Evolutionary conservation across 2,329 filamentous ascomycete species (phyloP).

Genomic region (Rutstroemia sp.): DNA sequence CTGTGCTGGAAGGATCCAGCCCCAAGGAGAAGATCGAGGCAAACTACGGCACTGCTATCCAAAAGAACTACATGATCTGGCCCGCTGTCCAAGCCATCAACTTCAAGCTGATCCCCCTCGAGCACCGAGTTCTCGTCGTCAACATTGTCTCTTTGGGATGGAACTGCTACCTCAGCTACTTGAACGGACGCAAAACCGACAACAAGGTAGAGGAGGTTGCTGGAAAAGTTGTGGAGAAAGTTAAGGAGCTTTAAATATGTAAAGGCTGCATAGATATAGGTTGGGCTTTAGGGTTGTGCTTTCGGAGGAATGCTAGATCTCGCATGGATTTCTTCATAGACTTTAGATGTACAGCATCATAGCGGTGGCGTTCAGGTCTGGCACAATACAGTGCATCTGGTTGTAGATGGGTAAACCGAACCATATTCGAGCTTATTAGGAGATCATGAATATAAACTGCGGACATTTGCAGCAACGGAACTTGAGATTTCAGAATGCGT

Average conservation of each 20-base stretch:
- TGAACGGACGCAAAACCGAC: slow-evolving; percentile 20
- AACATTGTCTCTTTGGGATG: slow-evolving; percentile 59
- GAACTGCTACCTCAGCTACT: slow-evolving; percentile 35
- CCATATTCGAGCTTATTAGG: not conserved
- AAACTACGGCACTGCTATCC: slow-evolving; percentile 52
- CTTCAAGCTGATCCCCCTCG: slow-evolving; percentile 62
- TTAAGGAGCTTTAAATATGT: slow-evolving; percentile 4
- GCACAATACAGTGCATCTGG: not conserved
- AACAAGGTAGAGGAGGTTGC: not conserved
- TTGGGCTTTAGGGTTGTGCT: not conserved
- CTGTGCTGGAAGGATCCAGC: slow-evolving; percentile 53
- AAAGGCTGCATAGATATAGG: not conserved
- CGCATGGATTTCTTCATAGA: slow-evolving; percentile 3
- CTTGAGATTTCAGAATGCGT: too few relatives aligned
- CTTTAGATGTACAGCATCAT: slow-evolving; percentile 7
- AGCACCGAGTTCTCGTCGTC: slow-evolving; percentile 62
- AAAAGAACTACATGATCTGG: slow-evolving; percentile 66
- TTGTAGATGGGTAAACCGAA: not conserved
- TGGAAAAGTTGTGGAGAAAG: slow-evolving; percentile 3
- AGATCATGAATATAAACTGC: not conserved
- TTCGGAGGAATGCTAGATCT: not conserved
- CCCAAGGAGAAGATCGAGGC: slow-evolving; percentile 53
- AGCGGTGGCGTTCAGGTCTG: slow-evolving; percentile 17
- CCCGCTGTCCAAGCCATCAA: slow-evolving; percentile 60
- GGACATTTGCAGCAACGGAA: too few relatives aligned